Conservation (phyloP, 345 rosid genomes). For the Citrus trifoliata region DNA sequence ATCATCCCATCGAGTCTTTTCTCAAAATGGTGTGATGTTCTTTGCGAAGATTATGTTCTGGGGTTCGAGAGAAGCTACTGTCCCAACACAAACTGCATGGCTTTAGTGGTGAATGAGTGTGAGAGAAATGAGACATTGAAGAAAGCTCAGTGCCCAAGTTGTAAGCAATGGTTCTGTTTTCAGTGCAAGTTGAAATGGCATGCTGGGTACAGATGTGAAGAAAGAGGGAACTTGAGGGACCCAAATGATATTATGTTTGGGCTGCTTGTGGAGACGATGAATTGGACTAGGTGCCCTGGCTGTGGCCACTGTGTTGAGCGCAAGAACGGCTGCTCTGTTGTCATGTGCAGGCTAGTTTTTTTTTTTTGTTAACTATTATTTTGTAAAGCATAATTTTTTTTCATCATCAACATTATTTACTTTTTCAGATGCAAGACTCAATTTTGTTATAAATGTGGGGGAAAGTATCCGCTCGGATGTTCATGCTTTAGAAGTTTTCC, state of each 20-base stretch:
- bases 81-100: constrained; percentile 28
- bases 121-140: constrained; percentile 8
- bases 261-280: too few relatives aligned
- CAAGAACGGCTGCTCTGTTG: too few relatives aligned
- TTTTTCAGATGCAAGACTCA: too few relatives aligned
- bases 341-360: too few relatives aligned
- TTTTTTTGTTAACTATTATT: too few relatives aligned
- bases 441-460: too few relatives aligned
- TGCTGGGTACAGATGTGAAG: constrained; percentile 25
- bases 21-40: constrained; percentile 30
- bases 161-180: constrained; percentile 27
- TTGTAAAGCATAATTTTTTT: too few relatives aligned
- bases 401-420: too few relatives aligned
- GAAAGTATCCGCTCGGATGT: too few relatives aligned
- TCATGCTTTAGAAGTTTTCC: too few relatives aligned
- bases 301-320: too few relatives aligned
- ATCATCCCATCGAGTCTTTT: constrained; percentile 20
- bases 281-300: too few relatives aligned
- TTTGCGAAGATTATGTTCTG: constrained; percentile 14
- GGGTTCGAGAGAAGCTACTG: constrained; percentile 24
- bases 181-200: constrained; percentile 30
- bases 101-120: constrained; percentile 31
- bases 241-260: constrained; percentile 18
- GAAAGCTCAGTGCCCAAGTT: constrained; percentile 26
- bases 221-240: constrained; percentile 18